phyloP scores from a whole-genome alignment of 1,284 basidiomycete species.

The Sporisorium scitamineum region DNA sequence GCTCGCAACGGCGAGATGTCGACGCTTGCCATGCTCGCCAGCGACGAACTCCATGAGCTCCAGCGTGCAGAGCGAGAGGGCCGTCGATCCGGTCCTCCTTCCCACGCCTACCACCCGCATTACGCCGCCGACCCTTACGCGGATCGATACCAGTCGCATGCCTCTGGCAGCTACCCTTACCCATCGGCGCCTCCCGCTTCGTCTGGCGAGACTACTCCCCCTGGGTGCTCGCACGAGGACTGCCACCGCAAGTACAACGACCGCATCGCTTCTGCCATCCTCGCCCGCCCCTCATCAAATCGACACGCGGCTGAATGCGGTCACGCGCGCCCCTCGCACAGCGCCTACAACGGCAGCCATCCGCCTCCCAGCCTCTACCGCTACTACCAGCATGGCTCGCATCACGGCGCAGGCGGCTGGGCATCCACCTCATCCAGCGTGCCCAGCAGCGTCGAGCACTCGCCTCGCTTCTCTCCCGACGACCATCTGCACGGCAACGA shows the following conservation, averaged over 20 bases:
- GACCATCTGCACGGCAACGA: constrained; percentile 61
- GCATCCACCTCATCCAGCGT: constrained; percentile 61
- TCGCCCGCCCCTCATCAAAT: constrained; percentile 28
- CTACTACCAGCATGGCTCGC: constrained; percentile 49
- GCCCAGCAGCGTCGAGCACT: constrained; percentile 65
- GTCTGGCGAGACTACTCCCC: constrained; percentile 38
- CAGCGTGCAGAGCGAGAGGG: constrained; percentile 61
- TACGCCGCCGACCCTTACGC: constrained; percentile 47
- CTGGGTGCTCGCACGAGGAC: constrained; percentile 61
- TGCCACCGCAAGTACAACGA: constrained; percentile 64
- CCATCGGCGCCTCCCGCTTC: constrained; percentile 13
- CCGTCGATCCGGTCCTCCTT: constrained; percentile 26
- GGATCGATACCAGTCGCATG: constrained; percentile 37
- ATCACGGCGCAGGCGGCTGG: constrained; percentile 41
- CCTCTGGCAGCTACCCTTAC: constrained; percentile 24
- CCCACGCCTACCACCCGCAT: constrained; percentile 21
- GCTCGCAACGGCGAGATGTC: constrained; percentile 61
- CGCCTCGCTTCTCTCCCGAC: constrained; percentile 62
- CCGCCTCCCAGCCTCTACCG: constrained; percentile 52
- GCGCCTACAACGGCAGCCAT: constrained; percentile 38
- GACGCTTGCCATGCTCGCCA: constrained; percentile 65
- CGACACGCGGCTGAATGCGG: constrained; percentile 38
- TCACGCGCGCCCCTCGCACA: constrained; percentile 38
- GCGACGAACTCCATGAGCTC: constrained; percentile 64
- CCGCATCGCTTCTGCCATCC: constrained; percentile 55